Base-by-base conservation (phyloP, 2,329 filamentous ascomycete genomes). In the Catunica adiposa region DNA sequence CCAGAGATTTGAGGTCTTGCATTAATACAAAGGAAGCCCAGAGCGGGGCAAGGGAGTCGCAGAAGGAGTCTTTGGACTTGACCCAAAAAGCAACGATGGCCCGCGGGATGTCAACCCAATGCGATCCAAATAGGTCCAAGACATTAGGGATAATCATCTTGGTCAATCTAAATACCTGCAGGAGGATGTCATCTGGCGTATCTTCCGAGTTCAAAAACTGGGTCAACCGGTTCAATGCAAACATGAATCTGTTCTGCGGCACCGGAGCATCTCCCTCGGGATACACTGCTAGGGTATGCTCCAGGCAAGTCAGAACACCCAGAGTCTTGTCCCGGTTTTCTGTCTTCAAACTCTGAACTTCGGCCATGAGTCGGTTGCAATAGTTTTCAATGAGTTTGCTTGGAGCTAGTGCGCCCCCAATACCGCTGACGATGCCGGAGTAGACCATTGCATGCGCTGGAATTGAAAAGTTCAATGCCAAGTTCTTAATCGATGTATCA, bases 111-210 rank as follows among this genome's bases (percentile, higher is more conserved):
- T 77, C 77, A 53, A 82, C 77, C 92, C 92, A 98, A 64, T 95
- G 86, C 0, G 85, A 79, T 0, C 90, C 92, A 62, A 95, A 96
- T 1, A 95, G 80, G 50, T 89, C 84, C 58, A 80, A 78, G 62
- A 96, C 83, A 42, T 77, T 77, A 1, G 86, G 86, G 0, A 96
- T 67, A 2, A 95, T 70, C 2, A 72, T 68, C 1, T 77, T 70
- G 54, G 20, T n/a, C 3, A 25, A 14, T 8, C 38, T 17, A 2
- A 37, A 20, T 11, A 87, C 63, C 59, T 72, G 73, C 62, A 81
- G 69, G 64, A 80, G 77, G 60, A 75, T 67, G 69, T 79, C 69
- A 29, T 74, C 64, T 59, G 70, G 65, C 20, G 34, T 26, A 22
- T 52, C 50, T 5, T 15, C n/a, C 3, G 50, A 22, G 20, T 9